Conservation (phyloP, 2,329 filamentous ascomycete species). For the Cryphonectria radicalis region DNA sequence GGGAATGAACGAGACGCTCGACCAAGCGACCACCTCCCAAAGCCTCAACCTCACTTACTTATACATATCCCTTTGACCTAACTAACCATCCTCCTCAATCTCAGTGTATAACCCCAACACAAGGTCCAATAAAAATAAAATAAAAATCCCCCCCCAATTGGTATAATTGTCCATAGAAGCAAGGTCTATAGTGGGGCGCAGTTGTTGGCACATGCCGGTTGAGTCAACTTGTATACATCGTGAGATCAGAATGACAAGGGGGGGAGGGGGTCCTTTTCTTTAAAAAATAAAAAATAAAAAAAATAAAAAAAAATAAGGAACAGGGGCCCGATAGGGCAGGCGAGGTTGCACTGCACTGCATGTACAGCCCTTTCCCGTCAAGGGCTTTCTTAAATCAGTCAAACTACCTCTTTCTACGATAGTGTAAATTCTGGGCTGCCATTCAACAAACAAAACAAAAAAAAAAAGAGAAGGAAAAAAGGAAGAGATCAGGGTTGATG, state of each 20-base stretch:
- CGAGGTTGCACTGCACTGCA: background rate
- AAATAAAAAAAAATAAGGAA: too few species aligned
- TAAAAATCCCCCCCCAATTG: background rate
- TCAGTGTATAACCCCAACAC: background rate
- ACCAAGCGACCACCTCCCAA: background rate
- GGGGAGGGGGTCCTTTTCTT: background rate
- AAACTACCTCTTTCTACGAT: background rate
- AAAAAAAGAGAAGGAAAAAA: too few species aligned
- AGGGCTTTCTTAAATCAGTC: background rate
- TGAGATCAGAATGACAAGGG: conserved; percentile 2
- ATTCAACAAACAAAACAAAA: too few species aligned
- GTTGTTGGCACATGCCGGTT: background rate
- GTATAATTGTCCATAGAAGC: background rate
- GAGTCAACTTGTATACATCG: conserved; percentile 14
- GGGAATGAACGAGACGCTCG: background rate
- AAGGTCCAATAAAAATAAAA: background rate
- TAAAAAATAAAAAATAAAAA: too few species aligned
- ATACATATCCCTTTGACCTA: background rate
- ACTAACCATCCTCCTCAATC: background rate
- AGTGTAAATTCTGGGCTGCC: background rate
- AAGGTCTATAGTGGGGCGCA: background rate
- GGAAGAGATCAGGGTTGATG: background rate
- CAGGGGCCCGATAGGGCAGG: background rate
- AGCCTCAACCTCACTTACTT: conserved; percentile 5
- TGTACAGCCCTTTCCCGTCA: background rate